A percentile compares a stretch with the other conserved stretches of the same genome.
These are phyloP conservation scores for Carex sylvatica DNA, from an alignment of 202 grass and related monocot genomes.

Conservation along the genomic window DNA sequence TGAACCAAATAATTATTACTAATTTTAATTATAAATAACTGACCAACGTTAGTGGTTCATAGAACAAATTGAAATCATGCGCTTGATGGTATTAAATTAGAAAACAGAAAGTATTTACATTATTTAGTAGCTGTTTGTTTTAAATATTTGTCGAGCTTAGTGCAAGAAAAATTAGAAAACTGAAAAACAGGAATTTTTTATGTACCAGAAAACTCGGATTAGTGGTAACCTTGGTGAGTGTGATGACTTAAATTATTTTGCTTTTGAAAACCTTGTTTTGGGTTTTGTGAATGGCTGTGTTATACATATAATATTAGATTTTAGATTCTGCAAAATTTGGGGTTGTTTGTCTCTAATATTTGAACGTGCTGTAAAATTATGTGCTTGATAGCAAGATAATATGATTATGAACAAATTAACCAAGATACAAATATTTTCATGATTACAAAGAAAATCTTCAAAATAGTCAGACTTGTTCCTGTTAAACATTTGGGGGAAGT, in stretches of 20 bases:
- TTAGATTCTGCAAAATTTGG: not conserved
- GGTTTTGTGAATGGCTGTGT: conserved; percentile 3
- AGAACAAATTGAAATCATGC: not conserved
- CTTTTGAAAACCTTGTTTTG: not conserved
- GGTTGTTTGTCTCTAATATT: not conserved
- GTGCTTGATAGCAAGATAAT: not conserved
- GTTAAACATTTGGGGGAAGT: not conserved
- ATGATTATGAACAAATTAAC: not conserved
- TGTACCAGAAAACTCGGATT: conserved; percentile 12
- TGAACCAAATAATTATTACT: not conserved
- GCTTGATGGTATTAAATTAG: not conserved
- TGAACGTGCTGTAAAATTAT: not conserved
- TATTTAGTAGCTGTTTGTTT: not conserved
- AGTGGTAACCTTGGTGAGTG: conserved; percentile 12
- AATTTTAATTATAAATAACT: not conserved
- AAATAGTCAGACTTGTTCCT: not conserved
- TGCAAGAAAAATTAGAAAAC: not conserved
- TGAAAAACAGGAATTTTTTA: not conserved
- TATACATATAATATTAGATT: not conserved
- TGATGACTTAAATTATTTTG: not conserved
- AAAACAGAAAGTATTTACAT: not conserved
- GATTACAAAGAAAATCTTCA: too few species aligned
- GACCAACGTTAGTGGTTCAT: not conserved
- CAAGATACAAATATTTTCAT: not conserved
- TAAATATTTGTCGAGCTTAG: not conserved